Evolutionary conservation across 768 basidiomycete genomes (phyloP).

Genomic region (Cubamyces sp.): DNA sequence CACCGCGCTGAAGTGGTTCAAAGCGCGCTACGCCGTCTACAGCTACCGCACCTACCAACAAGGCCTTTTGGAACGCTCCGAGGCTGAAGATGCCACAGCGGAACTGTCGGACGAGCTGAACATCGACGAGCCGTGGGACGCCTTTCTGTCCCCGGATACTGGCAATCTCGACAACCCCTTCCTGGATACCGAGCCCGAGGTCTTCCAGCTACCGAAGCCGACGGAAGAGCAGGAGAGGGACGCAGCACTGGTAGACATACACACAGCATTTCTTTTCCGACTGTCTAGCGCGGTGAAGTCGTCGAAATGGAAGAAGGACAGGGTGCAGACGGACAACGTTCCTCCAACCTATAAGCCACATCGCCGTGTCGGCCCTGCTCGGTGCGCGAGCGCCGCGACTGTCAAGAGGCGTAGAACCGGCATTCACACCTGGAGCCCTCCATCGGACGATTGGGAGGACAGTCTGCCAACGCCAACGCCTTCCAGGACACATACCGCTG

Average conservation of each 20-base stretch:
- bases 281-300: background rate
- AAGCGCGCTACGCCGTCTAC: constrained; percentile 3
- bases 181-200: no score
- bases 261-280: background rate
- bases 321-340: background rate
- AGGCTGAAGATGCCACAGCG: background rate
- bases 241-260: background rate
- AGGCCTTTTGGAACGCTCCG: background rate
- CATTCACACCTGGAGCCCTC: background rate
- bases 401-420: background rate
- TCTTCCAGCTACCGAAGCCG: no score
- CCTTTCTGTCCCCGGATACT: no score
- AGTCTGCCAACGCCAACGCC: no score
- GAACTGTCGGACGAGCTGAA: background rate
- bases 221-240: background rate
- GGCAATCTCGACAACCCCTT: no score
- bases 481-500: no score
- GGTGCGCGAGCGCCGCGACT: background rate
- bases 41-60: background rate
- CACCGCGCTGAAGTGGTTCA: background rate
- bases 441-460: no score
- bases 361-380: background rate
- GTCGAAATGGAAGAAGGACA: background rate
- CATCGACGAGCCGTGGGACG: no score
- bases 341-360: background rate